phyloP scores from a whole-genome alignment of 805 yeast genomes.

The Zygosaccharomyces gambellarensis region DNA sequence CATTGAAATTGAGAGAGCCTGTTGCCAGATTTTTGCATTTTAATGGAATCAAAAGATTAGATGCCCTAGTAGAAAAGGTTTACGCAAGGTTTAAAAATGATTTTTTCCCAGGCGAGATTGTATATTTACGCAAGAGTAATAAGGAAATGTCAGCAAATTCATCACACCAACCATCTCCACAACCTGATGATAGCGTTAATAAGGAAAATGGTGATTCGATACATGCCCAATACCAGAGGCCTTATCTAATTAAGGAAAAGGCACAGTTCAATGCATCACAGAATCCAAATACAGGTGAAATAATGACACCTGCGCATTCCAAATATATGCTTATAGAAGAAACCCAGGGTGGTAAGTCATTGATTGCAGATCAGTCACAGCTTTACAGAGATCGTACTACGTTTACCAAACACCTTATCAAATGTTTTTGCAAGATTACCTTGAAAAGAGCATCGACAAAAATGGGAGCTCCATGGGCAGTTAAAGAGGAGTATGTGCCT shows the following conservation, averaged over 20 bases:
- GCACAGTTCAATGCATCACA: slow-evolving; percentile 61
- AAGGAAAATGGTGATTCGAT: slow-evolving; percentile 8
- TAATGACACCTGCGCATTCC: slow-evolving; percentile 48
- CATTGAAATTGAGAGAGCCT: slow-evolving; percentile 88
- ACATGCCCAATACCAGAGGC: slow-evolving; percentile 25
- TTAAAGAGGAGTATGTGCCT: slow-evolving; percentile 56
- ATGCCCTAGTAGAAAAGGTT: slow-evolving; percentile 81
- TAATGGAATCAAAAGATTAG: slow-evolving; percentile 74
- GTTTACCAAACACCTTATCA: slow-evolving; percentile 85
- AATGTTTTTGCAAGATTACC: slow-evolving; percentile 77
- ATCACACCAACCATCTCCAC: slow-evolving; percentile 22
- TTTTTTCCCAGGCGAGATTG: slow-evolving; percentile 87
- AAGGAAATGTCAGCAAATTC: slow-evolving; percentile 12
- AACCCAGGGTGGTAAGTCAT: slow-evolving; percentile 47
- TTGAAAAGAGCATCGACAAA: slow-evolving; percentile 67
- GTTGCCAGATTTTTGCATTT: slow-evolving; percentile 82
- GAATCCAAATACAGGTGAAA: slow-evolving; percentile 35
- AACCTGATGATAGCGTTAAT: slow-evolving; percentile 12
- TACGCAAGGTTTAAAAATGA: slow-evolving; percentile 72
- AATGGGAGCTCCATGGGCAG: slow-evolving; percentile 95
- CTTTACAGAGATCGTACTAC: slow-evolving; percentile 78
- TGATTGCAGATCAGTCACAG: slow-evolving; percentile 67
- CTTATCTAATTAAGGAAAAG: slow-evolving; percentile 71
- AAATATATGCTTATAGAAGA: slow-evolving; percentile 67
- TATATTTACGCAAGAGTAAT: slow-evolving; percentile 45